Conservation (phyloP, 106 monocot genomes). For the Dendrobium huoshanense region DNA sequence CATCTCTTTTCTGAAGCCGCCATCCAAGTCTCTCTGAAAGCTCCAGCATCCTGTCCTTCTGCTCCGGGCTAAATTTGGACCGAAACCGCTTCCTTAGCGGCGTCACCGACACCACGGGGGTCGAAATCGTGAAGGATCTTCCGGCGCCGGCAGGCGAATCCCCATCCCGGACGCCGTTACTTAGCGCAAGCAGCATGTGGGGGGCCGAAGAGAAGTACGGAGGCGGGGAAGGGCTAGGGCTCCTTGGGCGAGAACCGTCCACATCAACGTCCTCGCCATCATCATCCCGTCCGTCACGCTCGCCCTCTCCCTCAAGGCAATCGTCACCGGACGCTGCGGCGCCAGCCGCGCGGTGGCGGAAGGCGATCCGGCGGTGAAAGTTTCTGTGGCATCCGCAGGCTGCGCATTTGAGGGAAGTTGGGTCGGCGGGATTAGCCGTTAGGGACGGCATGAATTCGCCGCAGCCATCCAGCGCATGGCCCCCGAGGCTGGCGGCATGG, state of each 20-base stretch:
- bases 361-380: constrained; percentile 60
- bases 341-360: constrained; percentile 67
- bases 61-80: constrained; percentile 62
- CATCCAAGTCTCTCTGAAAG: constrained; percentile 66
- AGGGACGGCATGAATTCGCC: constrained; percentile 45
- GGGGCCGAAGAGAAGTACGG: constrained; percentile 22
- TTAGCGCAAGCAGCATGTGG: constrained; percentile 64
- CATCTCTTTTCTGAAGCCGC: constrained; percentile 69
- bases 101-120: constrained; percentile 5
- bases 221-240: constrained; percentile 1
- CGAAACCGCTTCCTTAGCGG: constrained; percentile 53
- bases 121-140: neutral
- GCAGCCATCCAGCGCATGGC: constrained; percentile 71
- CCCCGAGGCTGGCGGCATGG: constrained; percentile 68
- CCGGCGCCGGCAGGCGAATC: constrained; percentile 9
- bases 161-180: constrained; percentile 15
- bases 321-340: constrained; percentile 68
- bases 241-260: constrained; percentile 7
- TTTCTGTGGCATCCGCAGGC: constrained; percentile 76
- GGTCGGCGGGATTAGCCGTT: constrained; percentile 1
- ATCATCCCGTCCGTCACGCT: constrained; percentile 6
- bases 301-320: neutral
- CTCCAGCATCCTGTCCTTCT: constrained; percentile 78
- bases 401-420: constrained; percentile 48
- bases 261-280: constrained; percentile 2